These are phyloP conservation scores for Podaxis mareebaensis DNA, from an alignment of 768 basidiomycete genomes.

Conservation along the genomic window DNA sequence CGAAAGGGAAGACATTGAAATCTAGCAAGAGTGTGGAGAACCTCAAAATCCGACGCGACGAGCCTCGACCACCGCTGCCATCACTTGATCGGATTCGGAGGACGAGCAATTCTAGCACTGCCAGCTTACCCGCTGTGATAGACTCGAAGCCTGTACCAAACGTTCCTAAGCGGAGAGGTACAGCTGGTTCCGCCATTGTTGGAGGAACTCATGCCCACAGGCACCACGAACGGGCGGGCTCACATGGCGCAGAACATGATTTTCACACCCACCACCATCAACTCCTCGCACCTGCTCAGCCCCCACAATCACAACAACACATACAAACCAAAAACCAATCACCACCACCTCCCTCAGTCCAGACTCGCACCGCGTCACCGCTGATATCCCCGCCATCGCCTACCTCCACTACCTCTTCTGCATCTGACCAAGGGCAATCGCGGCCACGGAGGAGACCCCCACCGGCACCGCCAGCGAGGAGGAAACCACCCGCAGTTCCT, in stretches of 20 bases:
- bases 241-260: constrained; percentile 7
- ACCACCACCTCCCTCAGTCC: constrained; percentile 15
- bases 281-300: constrained; percentile 15
- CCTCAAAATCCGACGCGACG: constrained; percentile 34
- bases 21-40: constrained; percentile 69
- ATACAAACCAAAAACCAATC: constrained; percentile 16
- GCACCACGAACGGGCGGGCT: constrained; percentile 6
- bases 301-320: constrained; percentile 14
- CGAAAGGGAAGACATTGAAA: constrained; percentile 47
- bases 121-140: constrained; percentile 30
- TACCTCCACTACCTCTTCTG: constrained; percentile 15
- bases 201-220: constrained; percentile 9
- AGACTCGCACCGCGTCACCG: constrained; percentile 2
- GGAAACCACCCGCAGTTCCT: constrained; percentile 75
- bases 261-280: constrained; percentile 9
- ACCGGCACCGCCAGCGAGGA: constrained; percentile 65
- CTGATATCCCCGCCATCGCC: constrained; percentile 14
- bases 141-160: constrained; percentile 27
- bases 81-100: constrained; percentile 36
- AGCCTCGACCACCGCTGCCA: constrained; percentile 29
- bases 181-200: constrained; percentile 11
- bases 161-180: constrained; percentile 19
- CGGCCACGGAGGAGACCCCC: constrained; percentile 46
- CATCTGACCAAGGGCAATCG: constrained; percentile 20
- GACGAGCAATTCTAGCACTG: constrained; percentile 40